Base-by-base conservation (phyloP, 257 asterid genomes). In the Salvia rosmarinus region DNA sequence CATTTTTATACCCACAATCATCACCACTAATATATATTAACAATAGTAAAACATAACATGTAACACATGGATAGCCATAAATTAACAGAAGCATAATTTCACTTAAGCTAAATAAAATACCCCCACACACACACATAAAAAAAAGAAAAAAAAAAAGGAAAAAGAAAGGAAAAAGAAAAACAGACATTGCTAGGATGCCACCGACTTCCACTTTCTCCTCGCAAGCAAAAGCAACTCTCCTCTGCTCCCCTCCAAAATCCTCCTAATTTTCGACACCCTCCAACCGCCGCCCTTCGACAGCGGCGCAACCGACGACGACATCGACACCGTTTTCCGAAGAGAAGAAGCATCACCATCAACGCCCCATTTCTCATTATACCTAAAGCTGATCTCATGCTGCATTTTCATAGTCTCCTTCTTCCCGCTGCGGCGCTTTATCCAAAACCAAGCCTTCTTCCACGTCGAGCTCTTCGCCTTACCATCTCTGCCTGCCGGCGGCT, bases 331-430 rank as follows among this genome's bases (percentile, higher is more conserved):
- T 25, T 46, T 55, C 1, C 74, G 65, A 13, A 73, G 68, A 9
- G 80, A 74, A 2, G 79, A 70, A 67, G 30, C 62, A 55, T 73
- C 78, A 6, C 11, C 44, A 39, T 9, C 44, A 9, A 39, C 44
- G 9, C 44, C 44, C 76, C 71, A 17, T 20, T 16, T 47, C 54
- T 4, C 40, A 6, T 59, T 9, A 37, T 63, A 46, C n/a, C 79
- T 83, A 21, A 83, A 77, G 70, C 87, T 83, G 21, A 51, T 60
- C 43, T 77, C 79, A 0, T 10, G 56, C 7, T 50, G 46, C 75
- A 32, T 69, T 35, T 60, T 50, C 11, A 12, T 49, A 10, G 9
- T 35, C 20, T 51, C 58, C 25, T 71, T 78, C 56, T 37, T 67
- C 21, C 11, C 51, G 0, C 64, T 50, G 4, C 49, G n/a, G 0